Evolutionary conservation across 148 eudicot genomes (phyloP).

Genomic region (Silene uniflora): DNA sequence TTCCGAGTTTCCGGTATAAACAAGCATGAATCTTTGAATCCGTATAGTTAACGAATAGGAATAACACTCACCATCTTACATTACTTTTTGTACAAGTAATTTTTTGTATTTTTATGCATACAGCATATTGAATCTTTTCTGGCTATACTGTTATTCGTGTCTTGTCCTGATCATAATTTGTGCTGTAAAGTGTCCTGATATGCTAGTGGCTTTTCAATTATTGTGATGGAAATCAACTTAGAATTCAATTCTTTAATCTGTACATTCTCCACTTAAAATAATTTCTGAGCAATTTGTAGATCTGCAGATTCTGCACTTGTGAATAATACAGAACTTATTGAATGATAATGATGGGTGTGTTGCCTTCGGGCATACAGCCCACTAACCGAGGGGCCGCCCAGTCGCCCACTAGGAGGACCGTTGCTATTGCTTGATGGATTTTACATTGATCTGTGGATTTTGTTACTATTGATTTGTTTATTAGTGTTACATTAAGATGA

Average conservation of each 20-base stretch:
- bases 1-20: background rate
- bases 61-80: background rate
- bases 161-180: slow-evolving; percentile 28
- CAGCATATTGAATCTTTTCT: slow-evolving; percentile 14
- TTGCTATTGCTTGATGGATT: slow-evolving; percentile 13
- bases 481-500: background rate
- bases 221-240: slow-evolving; percentile 28
- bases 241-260: slow-evolving; percentile 17
- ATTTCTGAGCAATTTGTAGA: slow-evolving; percentile 20
- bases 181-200: slow-evolving; percentile 37
- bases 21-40: background rate
- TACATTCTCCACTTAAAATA: slow-evolving; percentile 21
- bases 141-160: slow-evolving; percentile 30
- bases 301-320: slow-evolving; percentile 27
- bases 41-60: background rate
- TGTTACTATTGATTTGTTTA: background rate
- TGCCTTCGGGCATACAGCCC: slow-evolving; percentile 19
- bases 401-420: slow-evolving; percentile 15
- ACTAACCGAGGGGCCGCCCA: slow-evolving; percentile 17
- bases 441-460: slow-evolving; percentile 1
- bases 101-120: slow-evolving; percentile 3
- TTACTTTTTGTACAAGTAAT: background rate
- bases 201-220: slow-evolving; percentile 26
- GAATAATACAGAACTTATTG: slow-evolving; percentile 19
- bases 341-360: slow-evolving; percentile 22